A percentile compares a stretch with the other conserved stretches of the same genome.
These are phyloP conservation scores for Candolleomyces efflorescens DNA, from an alignment of 768 basidiomycete species.

Conservation along the genomic window DNA sequence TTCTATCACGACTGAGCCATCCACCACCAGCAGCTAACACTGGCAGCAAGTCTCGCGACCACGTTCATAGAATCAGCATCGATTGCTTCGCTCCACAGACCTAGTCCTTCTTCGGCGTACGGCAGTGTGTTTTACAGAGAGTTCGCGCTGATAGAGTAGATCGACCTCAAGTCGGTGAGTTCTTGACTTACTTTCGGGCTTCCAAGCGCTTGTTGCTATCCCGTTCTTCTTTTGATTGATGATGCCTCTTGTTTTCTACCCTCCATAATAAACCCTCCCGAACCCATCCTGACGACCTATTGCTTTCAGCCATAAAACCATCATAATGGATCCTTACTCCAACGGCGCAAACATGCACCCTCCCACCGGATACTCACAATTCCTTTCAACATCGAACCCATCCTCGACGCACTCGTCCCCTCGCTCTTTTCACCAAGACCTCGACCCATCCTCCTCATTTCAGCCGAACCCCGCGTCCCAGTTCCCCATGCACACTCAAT, in stretches of 20 bases:
- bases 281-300: neutral
- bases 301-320: neutral
- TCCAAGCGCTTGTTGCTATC: neutral
- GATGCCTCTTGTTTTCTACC: neutral
- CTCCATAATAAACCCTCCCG: neutral
- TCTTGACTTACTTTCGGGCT: neutral
- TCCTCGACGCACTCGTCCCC: constrained; percentile 33
- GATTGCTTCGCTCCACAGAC: neutral
- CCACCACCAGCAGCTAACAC: neutral
- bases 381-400: constrained; percentile 23
- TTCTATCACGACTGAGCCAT: neutral
- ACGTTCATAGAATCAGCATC: neutral
- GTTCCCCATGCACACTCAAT: constrained; percentile 18
- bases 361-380: constrained; percentile 21
- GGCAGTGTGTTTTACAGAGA: neutral
- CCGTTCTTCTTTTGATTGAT: constrained; percentile 2
- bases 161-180: constrained; percentile 1
- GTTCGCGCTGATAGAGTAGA: neutral
- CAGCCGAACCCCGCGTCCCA: constrained; percentile 10
- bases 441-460: constrained; percentile 15
- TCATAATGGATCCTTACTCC: constrained; percentile 10
- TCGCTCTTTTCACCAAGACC: constrained; percentile 22
- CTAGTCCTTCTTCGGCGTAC: neutral
- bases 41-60: neutral
- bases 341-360: constrained; percentile 9